Percentiles rank a stretch among this genome's conserved stretches.
These are phyloP conservation scores for Athelia psychrophila DNA, from an alignment of 1,284 basidiomycete species.

Conservation along the genomic window DNA sequence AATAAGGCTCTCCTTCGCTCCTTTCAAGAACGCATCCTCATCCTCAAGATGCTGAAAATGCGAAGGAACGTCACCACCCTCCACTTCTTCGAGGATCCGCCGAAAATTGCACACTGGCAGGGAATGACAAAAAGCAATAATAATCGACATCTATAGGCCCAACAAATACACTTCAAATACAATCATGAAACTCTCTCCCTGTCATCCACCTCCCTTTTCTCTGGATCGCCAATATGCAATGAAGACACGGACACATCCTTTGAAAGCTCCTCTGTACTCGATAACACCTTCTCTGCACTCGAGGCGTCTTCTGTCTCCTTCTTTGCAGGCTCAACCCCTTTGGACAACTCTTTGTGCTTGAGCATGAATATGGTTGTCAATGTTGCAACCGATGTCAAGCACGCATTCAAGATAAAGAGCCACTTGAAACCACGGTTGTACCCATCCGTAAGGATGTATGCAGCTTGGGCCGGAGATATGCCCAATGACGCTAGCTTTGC, in stretches of 20 bases:
- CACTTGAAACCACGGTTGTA: slow-evolving; percentile 55
- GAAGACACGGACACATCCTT: too few relatives aligned
- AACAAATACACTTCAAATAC: too few relatives aligned
- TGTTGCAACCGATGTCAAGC: slow-evolving; percentile 41
- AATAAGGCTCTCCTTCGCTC: slow-evolving; percentile 20
- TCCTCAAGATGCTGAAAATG: slow-evolving; percentile 6
- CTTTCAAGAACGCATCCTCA: slow-evolving; percentile 16
- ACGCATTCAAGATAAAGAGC: slow-evolving; percentile 58
- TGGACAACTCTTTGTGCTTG: slow-evolving; percentile 52
- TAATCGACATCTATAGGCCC: too few relatives aligned
- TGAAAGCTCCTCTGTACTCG: too few relatives aligned
- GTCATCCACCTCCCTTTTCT: too few relatives aligned
- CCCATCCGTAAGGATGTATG: slow-evolving; percentile 42
- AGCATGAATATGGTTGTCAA: slow-evolving; percentile 54
- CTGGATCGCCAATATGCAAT: too few relatives aligned
- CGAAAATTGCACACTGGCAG: too few relatives aligned
- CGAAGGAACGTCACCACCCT: slow-evolving; percentile 8
- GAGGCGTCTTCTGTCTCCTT: slow-evolving; percentile 18
- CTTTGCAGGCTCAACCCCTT: slow-evolving; percentile 50
- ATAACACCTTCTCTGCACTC: too few relatives aligned
- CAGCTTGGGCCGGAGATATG: slow-evolving; percentile 34
- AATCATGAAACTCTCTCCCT: too few relatives aligned
- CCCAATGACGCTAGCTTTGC: slow-evolving; percentile 27
- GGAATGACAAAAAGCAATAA: too few relatives aligned
- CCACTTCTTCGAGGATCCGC: slow-evolving; percentile 9